Evolutionary conservation across 352 stramenopile species (phyloP), one percentile per base, ranked within the genome.

Genomic region (Phytophthora citricola): DNA sequence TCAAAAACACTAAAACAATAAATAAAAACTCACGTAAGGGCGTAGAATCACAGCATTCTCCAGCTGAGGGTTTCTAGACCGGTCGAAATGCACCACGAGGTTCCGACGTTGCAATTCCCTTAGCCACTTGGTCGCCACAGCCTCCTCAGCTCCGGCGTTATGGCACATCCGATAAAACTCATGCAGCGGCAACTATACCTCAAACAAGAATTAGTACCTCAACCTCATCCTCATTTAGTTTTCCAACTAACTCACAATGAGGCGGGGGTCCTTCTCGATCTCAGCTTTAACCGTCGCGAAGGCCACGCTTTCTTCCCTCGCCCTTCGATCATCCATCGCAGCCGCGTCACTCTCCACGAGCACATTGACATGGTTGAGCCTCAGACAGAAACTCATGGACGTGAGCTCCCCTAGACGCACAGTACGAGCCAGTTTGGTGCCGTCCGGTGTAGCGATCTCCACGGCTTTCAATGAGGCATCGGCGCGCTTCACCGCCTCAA

Each of bases 111-210:
- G 84, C 51, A 94, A 63, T 49, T 92, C 85, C 24, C 82, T 67
- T 5, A 94, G 66, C 86, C 86, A 94, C 62, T 90, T 92, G 61
- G 85, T 87, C 32, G 84, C 85, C 29, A 91, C 81, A 0, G 71
- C 69, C 59, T 92, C 74, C 39, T 93, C 86, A 1, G 80, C 84
- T 7, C 86, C 84, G 0, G 79, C 83, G 47, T 87, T 87, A 26
- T 89, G 73, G 53, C 86, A 94, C 60, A 92, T 87, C 47, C 74
- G 49, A 62, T 92, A 94, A 58, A 81, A 94, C 58, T 94, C 84
- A 17, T 60, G 49, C 41, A 94, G 49, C 8, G 86, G 83, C 55
- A 94, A 65, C 86, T 94, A 63, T 11, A 54, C 31, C 34, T 27
- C 54, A 20, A 65, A 31, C 48, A 41, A 45, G 5, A 38, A 45